Evolutionary conservation across 2,329 filamentous ascomycete genomes (phyloP).

Genomic region (Cercospora citrullina): DNA sequence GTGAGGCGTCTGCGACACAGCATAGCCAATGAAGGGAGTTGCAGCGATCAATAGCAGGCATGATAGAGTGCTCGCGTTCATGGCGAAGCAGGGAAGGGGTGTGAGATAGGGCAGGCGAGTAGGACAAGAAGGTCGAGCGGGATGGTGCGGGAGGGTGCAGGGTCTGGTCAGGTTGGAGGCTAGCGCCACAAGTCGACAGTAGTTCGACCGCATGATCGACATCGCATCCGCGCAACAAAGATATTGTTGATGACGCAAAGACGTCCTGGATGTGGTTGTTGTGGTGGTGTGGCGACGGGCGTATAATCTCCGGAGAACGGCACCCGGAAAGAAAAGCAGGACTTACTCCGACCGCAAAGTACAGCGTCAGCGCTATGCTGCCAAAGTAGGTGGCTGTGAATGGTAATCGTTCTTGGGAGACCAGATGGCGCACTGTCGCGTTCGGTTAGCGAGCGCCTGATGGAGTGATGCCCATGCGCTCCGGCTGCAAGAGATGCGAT

Average conservation of each 20-base stretch:
- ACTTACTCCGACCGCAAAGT: slow-evolving; percentile 90
- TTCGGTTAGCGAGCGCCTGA: slow-evolving; percentile 23
- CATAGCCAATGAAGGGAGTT: not conserved
- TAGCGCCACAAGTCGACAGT: slow-evolving; percentile 22
- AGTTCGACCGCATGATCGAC: slow-evolving; percentile 28
- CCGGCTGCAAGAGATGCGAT: slow-evolving; percentile 24
- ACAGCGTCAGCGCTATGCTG: slow-evolving; percentile 83
- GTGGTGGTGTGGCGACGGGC: slow-evolving; percentile 23
- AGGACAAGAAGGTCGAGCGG: slow-evolving; percentile 18
- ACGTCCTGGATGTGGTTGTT: slow-evolving; percentile 12
- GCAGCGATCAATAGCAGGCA: slow-evolving; percentile 4
- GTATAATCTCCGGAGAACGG: slow-evolving; percentile 14
- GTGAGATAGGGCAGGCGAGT: slow-evolving; percentile 23
- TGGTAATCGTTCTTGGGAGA: slow-evolving; percentile 80
- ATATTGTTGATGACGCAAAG: slow-evolving; percentile 25
- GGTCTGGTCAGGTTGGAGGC: slow-evolving; percentile 16
- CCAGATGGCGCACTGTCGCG: slow-evolving; percentile 66
- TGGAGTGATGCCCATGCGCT: slow-evolving; percentile 15
- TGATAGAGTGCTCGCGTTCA: slow-evolving; percentile 1
- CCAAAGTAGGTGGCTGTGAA: slow-evolving; percentile 96
- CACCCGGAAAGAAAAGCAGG: slow-evolving; percentile 9
- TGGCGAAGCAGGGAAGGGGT: slow-evolving; percentile 10
- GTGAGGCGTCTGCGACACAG: not conserved
- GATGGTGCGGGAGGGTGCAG: slow-evolving; percentile 18
- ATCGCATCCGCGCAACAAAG: slow-evolving; percentile 27